Evolutionary conservation across 345 rosid species (phyloP).

Genomic region (Melastoma malabathricum): DNA sequence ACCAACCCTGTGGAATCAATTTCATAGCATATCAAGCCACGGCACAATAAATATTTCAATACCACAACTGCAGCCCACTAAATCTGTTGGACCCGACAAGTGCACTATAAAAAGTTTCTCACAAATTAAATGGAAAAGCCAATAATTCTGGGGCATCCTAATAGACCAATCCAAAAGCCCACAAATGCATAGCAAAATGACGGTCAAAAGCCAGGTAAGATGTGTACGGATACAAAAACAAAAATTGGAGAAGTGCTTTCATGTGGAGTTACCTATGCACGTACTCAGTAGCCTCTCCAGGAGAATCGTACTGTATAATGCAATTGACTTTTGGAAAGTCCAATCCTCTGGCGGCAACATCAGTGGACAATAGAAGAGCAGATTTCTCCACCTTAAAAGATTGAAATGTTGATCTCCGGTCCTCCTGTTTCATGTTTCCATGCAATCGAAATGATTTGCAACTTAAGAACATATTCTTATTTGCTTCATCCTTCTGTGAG

Average conservation of each 20-base stretch:
- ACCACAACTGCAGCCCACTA: not conserved
- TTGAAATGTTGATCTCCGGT: conserved; percentile 61
- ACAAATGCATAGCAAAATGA: too few relatives aligned
- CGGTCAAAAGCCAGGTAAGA: too few relatives aligned
- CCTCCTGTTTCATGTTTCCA: conserved; percentile 94
- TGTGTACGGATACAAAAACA: too few relatives aligned
- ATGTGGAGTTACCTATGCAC: conserved; percentile 83
- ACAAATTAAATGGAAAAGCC: not conserved
- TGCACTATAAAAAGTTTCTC: not conserved
- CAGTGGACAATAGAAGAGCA: conserved; percentile 79
- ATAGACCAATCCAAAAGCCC: too few relatives aligned
- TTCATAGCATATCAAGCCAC: conserved; percentile 8
- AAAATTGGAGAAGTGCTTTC: too few relatives aligned
- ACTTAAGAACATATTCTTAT: conserved; percentile 36
- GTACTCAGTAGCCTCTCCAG: conserved; percentile 98
- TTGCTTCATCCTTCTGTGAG: conserved; percentile 29
- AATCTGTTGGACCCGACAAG: not conserved
- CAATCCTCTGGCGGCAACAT: conserved; percentile 86
- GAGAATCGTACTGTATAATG: conserved; percentile 92
- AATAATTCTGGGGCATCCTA: too few relatives aligned
- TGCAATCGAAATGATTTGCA: conserved; percentile 71
- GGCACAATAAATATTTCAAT: not conserved
- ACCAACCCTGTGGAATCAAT: conserved; percentile 64
- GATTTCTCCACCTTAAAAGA: conserved; percentile 60
- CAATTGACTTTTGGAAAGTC: conserved; percentile 92